Base-by-base conservation (phyloP, 2,329 filamentous ascomycete species). In the Onygenales sp. region DNA sequence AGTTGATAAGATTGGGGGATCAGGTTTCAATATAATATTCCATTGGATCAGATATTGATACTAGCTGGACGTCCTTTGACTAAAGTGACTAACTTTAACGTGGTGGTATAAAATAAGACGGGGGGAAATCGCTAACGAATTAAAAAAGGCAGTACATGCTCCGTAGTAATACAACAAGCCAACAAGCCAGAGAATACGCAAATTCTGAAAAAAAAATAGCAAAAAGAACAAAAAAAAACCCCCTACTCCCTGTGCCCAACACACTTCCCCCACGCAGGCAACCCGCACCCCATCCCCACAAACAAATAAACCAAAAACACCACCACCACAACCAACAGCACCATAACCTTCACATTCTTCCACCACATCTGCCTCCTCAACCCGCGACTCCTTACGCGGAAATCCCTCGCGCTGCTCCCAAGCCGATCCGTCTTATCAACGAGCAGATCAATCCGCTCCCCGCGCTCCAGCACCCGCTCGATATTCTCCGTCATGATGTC, bases 281-380 rank as follows among this genome's bases (percentile, higher is more conserved):
- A 64, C 6, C 85, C 85, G 66, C 85, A 88, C 4, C 83, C 85
- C 69, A 87, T 84, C 0, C 85, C 85, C 21, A 88, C 78, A 60
- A 88, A 82, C 10, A 88, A 64, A 65, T 88, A 88, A 3, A 87
- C 63, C 69, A 88, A 71, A 63, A 88, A 87, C 7, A 88, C 68
- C 21, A 78, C 65, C 33, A 79, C 76, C 34, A 93, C 71, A 1
- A 91, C 88, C 44, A 96, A 65, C 61, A 98, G 70, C 6, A 82
- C 85, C 90, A 97, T 95, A 61, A 98, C 73, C 75, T 94, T 94
- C 45, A 95, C 81, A 69, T 98, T 97, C 84, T 97, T 97, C 92
- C 92, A 97, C 93, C 93, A 98, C 93, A 98, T 97, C 71, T 86
- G 81, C 66, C 94, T 81, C 74, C 93, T 87, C 62, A 98, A 70